These are phyloP conservation scores for Paramecium octaurelia DNA, from an alignment of 73 alveolate species.

Conservation along the genomic window DNA sequence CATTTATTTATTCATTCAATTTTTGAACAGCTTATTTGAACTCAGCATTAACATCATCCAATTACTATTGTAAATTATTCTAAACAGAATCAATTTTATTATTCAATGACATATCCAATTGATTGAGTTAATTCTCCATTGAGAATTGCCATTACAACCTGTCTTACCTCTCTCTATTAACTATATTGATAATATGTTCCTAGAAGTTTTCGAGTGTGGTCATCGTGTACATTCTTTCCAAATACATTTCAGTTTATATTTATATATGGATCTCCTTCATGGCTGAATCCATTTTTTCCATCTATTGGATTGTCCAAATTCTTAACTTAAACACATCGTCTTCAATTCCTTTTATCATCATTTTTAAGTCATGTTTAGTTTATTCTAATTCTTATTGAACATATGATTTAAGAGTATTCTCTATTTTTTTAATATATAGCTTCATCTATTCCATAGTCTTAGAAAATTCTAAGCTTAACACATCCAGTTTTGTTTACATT, in stretches of 20 bases:
- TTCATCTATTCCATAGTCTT: not conserved
- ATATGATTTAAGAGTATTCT: not conserved
- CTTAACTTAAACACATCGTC: slow-evolving; percentile 27
- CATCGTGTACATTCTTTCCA: slow-evolving; percentile 6
- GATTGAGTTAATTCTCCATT: not conserved
- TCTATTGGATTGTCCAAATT: not conserved
- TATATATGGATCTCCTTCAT: slow-evolving; percentile 18
- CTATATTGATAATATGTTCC: not conserved
- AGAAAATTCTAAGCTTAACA: not conserved
- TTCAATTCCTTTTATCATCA: not conserved
- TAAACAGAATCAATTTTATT: not conserved
- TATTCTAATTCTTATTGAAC: not conserved
- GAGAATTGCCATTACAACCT: not conserved
- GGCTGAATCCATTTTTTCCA: slow-evolving; percentile 3
- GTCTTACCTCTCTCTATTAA: not conserved
- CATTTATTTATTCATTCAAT: not conserved
- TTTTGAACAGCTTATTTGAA: not conserved
- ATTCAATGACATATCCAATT: slow-evolving; percentile 1
- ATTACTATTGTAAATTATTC: not conserved
- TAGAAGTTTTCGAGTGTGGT: not conserved
- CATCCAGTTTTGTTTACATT: not conserved
- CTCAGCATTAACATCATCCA: not conserved
- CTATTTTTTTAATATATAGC: not conserved
- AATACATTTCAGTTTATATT: slow-evolving; percentile 15
- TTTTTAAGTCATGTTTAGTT: slow-evolving; percentile 12